Evolutionary conservation across 164 flowering plant species (phyloP), one percentile per base, ranked within the genome.

Genomic region (Chimonanthus salicifolius): DNA sequence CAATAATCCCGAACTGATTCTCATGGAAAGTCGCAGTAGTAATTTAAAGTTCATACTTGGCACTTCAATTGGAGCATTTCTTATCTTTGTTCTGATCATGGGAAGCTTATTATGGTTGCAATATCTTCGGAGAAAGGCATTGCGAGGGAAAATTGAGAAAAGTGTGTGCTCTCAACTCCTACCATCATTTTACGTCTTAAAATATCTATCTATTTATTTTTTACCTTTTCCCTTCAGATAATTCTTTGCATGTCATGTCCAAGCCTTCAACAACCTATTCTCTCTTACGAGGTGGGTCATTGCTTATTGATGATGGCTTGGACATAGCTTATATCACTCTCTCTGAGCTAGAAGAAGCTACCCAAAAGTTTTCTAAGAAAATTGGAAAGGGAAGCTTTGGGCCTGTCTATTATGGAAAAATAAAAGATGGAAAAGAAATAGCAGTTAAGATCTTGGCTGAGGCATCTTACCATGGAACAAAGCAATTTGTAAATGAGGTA

Each of bases 351-450:
- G 90, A 91, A 84, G 89, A 83, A 81, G 95, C 95, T 43, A 94
- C 98, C 1, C 75, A 81, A 58, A 79, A 79, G 9, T 94, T 87
- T 75, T 85, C 90, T 7, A 89, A 78, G 72, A 81, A 86, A 74
- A 89, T 94, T 75, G 98, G 98, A 58, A 84, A 87, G 82, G 97
- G 98, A 71, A 91, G 98, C 78, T 94, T 91, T 81, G 98, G 98
- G n/a, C 86, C 91, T 46, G 98, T 94, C 63, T 94, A 88, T 81
- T 89, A 92, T 82, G 97, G 98, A 5, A 91, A 79, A 77, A 85
- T 94, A 92, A 86, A 83, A 79, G 97, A 92, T 72, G 94, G 92
- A 64, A 92, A 88, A 75, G 98, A 94, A 80, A 85, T 94, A 7
- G 98, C 98, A 58, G 97, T 90, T 10, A 92, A 94, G 84, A 83